Evolutionary conservation across 2,329 filamentous ascomycete species (phyloP), one percentile per base, ranked within the genome.

Genomic region (Colletotrichum camelliae): DNA sequence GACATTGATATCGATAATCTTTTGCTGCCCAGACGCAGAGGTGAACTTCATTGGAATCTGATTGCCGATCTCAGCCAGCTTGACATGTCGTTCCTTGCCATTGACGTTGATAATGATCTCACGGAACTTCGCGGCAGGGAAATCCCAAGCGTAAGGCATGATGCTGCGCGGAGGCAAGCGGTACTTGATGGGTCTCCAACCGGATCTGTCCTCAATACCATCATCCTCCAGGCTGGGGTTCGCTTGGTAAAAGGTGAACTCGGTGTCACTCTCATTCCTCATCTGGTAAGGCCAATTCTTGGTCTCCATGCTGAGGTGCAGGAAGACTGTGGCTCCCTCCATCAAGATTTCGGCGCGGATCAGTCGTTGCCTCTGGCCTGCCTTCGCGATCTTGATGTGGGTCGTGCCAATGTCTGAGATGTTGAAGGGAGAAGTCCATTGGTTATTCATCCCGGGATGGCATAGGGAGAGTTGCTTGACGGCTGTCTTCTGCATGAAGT

Each of bases 71-170:
- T 99, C 97, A 4, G 96, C 95, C 78, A 99, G 90, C 84, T 97
- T 98, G 82, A 99, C 94, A 81, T 98, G 95, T 35, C 97, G 91
- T 82, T 98, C 96, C 81, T 94, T 95, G 77, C 93, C 93, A 80
- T 93, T 92, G 9, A 93, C 94, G 69, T 89, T 93, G 81, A 99
- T 92, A 66, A 98, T 92, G 52, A 99, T 91, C 83, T 98, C 97
- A 81, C 97, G 98, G 86, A 95, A 94, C 86, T 98, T 98, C n/a
- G 96, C 96, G 2, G 97, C 96, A 1, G 97, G 97, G 85, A 98
- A 99, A 82, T 99, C 97, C 97, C 97, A 99, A 2, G 97, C 96
- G 81, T 99, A 99, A 1, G 97, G 97, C 97, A 99, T 99, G 84
- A 99, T 98, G 84, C 96, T 98, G 76, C 97, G 91, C 15, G 96